Conservation (phyloP, 2,329 filamentous ascomycete species). For the Sporothrix mexicana region DNA sequence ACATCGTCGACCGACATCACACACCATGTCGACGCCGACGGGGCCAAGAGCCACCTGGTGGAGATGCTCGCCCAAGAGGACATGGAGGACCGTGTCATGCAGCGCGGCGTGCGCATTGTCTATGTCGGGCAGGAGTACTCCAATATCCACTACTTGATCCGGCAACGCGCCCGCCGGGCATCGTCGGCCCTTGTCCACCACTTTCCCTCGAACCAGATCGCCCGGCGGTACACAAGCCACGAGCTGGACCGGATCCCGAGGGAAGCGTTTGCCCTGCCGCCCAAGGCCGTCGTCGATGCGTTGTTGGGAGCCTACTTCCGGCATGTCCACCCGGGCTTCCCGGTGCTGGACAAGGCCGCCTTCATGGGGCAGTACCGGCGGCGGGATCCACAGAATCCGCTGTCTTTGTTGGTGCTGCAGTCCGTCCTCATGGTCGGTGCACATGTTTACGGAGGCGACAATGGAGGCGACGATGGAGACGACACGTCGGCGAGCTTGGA, state of each 20-base stretch:
- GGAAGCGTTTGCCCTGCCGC: constrained; percentile 57
- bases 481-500: background rate
- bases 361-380: constrained; percentile 80
- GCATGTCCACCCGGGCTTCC: constrained; percentile 89
- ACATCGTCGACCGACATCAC: background rate
- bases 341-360: constrained; percentile 79
- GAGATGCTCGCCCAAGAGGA: constrained; percentile 36
- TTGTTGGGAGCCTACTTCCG: constrained; percentile 71
- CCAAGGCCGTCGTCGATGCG: constrained; percentile 55
- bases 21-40: constrained; percentile 10
- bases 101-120: constrained; percentile 46
- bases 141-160: constrained; percentile 61
- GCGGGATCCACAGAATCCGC: constrained; percentile 69
- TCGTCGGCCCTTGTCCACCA: constrained; percentile 43
- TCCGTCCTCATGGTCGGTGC: constrained; percentile 73
- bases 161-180: constrained; percentile 49
- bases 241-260: constrained; percentile 53
- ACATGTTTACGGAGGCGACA: constrained; percentile 54
- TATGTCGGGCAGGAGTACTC: constrained; percentile 63
- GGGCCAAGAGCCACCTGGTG: constrained; percentile 33
- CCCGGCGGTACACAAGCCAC: constrained; percentile 48
- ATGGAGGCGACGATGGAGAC: constrained; percentile 41
- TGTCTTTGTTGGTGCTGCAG: constrained; percentile 73
- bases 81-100: constrained; percentile 35
- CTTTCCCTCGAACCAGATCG: constrained; percentile 51